Evolutionary conservation across 225 moss, liverwort and hornwort species (phyloP).

Genomic region (Climacium dendroides): DNA sequence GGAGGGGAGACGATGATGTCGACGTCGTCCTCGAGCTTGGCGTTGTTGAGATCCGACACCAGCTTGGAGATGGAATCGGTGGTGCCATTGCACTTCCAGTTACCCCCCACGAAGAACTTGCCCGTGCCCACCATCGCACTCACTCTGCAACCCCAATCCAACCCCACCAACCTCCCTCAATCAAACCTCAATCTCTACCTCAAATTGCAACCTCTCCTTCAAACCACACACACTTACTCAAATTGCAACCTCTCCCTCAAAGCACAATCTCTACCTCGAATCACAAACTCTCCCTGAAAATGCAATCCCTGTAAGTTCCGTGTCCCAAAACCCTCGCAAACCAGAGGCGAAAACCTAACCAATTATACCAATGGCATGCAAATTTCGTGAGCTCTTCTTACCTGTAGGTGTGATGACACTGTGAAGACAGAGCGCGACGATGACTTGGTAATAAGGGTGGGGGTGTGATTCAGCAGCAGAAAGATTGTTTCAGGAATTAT

Average conservation of each 20-base stretch:
- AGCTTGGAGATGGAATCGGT: background rate
- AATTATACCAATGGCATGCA: background rate
- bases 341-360: background rate
- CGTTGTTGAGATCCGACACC: background rate
- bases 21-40: background rate
- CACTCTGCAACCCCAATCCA: background rate
- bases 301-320: background rate
- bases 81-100: slow-evolving; percentile 14
- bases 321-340: background rate
- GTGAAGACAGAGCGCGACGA: background rate
- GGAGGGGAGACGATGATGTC: background rate
- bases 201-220: background rate
- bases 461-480: background rate
- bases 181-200: background rate
- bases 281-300: background rate
- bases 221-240: background rate
- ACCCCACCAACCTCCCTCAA: background rate
- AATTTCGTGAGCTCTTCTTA: background rate
- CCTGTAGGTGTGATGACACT: background rate
- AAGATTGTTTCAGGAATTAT: background rate
- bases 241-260: background rate
- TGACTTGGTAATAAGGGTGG: background rate
- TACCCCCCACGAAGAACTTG: slow-evolving; percentile 4
- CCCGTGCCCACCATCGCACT: slow-evolving; percentile 44
- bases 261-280: background rate